Percentiles rank a stretch among this genome's conserved stretches.
phyloP scores from a whole-genome alignment of 192 early-diverging fungal genomes.

The Coemansia sp. region DNA sequence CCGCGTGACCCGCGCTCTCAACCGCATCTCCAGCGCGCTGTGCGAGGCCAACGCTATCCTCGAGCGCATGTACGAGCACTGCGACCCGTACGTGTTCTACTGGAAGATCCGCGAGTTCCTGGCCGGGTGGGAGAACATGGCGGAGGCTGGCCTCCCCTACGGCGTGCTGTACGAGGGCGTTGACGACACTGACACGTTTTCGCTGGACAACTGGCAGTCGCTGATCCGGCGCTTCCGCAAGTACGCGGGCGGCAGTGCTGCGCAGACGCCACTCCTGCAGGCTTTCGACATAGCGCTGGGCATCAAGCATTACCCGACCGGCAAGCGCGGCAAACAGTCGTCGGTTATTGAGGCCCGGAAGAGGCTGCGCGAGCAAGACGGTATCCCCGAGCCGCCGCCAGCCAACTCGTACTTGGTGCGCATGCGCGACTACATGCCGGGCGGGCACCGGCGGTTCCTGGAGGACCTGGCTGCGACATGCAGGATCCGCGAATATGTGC shows the following conservation, averaged over 20 bases:
- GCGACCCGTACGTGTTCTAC: slow-evolving; percentile 94
- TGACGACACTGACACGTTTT: slow-evolving; percentile 56
- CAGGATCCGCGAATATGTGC: slow-evolving; percentile 68
- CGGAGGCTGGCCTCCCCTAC: slow-evolving; percentile 76
- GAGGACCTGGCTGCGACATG: slow-evolving; percentile 67
- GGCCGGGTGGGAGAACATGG: slow-evolving; percentile 90
- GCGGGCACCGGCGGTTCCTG: slow-evolving; percentile 82
- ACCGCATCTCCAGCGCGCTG: slow-evolving; percentile 57
- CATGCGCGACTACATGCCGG: slow-evolving; percentile 94
- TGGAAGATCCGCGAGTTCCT: slow-evolving; percentile 88
- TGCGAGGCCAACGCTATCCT: slow-evolving; percentile 58
- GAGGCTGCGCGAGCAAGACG: slow-evolving; percentile 16
- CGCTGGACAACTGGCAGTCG: slow-evolving; percentile 53
- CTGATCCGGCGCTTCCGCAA: slow-evolving; percentile 63
- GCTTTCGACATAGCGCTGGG: slow-evolving; percentile 85
- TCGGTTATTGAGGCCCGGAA: slow-evolving; percentile 32
- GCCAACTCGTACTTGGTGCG: slow-evolving; percentile 76
- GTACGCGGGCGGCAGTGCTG: slow-evolving; percentile 91
- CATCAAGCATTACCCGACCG: slow-evolving; percentile 82
- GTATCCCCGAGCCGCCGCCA: slow-evolving; percentile 36
- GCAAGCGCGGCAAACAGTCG: slow-evolving; percentile 47
- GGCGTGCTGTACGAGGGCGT: slow-evolving; percentile 95
- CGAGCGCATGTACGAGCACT: slow-evolving; percentile 86
- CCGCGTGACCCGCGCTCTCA: slow-evolving; percentile 55
- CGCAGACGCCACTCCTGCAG: slow-evolving; percentile 91